Evolutionary conservation across 176 grass and related monocot genomes (phyloP).

Genomic region (Oryza australiensis): DNA sequence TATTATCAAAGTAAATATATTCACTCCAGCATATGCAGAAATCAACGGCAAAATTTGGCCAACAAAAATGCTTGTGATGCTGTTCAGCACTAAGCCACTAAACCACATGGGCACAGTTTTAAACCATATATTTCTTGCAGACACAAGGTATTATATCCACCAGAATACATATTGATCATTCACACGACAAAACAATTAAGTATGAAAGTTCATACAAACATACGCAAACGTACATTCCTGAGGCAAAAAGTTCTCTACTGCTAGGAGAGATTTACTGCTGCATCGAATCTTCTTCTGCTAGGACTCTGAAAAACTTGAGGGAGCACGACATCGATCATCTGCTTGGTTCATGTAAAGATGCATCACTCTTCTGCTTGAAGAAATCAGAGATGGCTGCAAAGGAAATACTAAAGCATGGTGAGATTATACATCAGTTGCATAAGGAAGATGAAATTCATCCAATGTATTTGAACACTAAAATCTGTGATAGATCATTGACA

Average conservation of each 20-base stretch:
- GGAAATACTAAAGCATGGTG: not conserved
- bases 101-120: not conserved
- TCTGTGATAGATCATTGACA: not conserved
- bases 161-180: constrained; percentile 18
- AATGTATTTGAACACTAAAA: not conserved
- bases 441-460: not conserved
- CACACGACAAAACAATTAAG: not conserved
- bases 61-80: not conserved
- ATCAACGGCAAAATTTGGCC: not conserved
- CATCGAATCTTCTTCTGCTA: not conserved
- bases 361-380: not conserved
- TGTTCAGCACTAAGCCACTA: not conserved
- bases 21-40: no score
- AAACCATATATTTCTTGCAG: not conserved
- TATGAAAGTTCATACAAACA: constrained; percentile 10
- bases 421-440: not conserved
- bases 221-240: not conserved
- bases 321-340: not conserved
- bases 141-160: constrained; percentile 3
- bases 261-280: not conserved
- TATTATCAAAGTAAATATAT: no score
- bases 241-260: not conserved
- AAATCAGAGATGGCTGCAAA: not conserved
- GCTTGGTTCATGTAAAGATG: not conserved
- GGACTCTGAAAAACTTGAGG: not conserved